These are phyloP conservation scores for Verticillium nonalfalfae DNA, from an alignment of 2,329 filamentous ascomycete species.

Conservation along the genomic window DNA sequence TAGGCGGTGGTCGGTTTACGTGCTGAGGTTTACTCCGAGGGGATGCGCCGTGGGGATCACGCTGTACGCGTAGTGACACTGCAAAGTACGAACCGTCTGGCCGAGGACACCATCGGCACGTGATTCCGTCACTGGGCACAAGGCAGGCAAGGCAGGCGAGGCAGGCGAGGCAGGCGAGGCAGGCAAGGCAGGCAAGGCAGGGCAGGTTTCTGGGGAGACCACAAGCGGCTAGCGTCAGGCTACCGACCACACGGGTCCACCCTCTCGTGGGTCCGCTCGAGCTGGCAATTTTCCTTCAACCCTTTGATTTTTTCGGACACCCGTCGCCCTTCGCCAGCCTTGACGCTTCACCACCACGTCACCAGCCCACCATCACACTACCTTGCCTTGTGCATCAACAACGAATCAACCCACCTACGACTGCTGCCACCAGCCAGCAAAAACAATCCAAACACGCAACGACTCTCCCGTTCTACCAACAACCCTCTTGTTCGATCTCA, in stretches of 20 bases:
- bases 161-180: too few relatives aligned
- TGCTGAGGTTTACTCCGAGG: too few relatives aligned
- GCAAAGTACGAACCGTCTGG: not conserved
- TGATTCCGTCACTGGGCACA: not conserved
- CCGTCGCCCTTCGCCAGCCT: not conserved
- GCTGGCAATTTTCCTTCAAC: constrained; percentile 15
- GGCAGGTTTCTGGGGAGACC: not conserved
- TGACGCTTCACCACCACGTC: not conserved
- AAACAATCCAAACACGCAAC: not conserved
- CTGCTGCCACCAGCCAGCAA: not conserved
- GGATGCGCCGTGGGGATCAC: too few relatives aligned
- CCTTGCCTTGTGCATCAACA: not conserved
- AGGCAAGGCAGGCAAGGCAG: too few relatives aligned
- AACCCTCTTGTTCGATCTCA: not conserved
- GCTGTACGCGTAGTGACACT: too few relatives aligned
- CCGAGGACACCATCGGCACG: not conserved
- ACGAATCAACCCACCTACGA: not conserved
- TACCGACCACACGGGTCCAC: not conserved
- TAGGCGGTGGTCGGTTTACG: too few relatives aligned
- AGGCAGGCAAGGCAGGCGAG: too few relatives aligned
- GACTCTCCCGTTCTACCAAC: constrained; percentile 2
- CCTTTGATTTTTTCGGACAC: constrained; percentile 13
- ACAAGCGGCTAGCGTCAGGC: not conserved
- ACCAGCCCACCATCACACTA: not conserved
- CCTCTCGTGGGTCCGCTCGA: not conserved